Percentiles rank a stretch among this genome's conserved stretches.
These are phyloP conservation scores for Rhizophora mangle DNA, from an alignment of 345 rosid genomes.

Conservation along the genomic window DNA sequence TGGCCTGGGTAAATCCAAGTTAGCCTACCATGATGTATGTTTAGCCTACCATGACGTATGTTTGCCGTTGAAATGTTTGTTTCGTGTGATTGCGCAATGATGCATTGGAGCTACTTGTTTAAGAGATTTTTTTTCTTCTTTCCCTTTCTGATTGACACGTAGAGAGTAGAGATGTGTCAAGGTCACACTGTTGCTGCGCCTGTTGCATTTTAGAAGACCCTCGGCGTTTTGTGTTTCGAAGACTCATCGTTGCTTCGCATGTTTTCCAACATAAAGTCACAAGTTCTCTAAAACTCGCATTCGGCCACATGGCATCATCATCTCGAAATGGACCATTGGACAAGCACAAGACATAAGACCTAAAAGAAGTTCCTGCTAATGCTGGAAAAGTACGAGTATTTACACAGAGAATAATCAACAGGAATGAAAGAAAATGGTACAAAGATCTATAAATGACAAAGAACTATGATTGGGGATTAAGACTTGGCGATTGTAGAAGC, in stretches of 20 bases:
- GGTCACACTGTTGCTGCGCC: no score
- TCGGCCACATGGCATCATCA: not conserved
- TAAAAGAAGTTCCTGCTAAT: constrained; percentile 5
- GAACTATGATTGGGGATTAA: not conserved
- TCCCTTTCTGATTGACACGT: no score
- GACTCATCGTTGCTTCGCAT: no score
- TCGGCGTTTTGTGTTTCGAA: no score
- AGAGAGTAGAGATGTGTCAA: no score
- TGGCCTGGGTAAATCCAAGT: no score
- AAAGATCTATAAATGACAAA: not conserved
- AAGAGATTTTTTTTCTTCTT: no score
- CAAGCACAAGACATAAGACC: not conserved
- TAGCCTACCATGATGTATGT: not conserved
- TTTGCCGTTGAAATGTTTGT: no score
- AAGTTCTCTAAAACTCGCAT: not conserved
- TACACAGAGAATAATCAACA: constrained; percentile 19
- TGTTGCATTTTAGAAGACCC: no score
- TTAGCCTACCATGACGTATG: not conserved
- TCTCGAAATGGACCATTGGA: not conserved
- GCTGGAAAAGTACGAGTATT: constrained; percentile 6
- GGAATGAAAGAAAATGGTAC: constrained; percentile 13
- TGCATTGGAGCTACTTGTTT: no score
- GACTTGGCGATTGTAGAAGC: not conserved
- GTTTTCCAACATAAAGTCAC: no score
- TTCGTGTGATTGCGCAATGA: no score